Evolutionary conservation across 2,329 filamentous ascomycete species (phyloP).

Genomic region (Colletotrichum horii): DNA sequence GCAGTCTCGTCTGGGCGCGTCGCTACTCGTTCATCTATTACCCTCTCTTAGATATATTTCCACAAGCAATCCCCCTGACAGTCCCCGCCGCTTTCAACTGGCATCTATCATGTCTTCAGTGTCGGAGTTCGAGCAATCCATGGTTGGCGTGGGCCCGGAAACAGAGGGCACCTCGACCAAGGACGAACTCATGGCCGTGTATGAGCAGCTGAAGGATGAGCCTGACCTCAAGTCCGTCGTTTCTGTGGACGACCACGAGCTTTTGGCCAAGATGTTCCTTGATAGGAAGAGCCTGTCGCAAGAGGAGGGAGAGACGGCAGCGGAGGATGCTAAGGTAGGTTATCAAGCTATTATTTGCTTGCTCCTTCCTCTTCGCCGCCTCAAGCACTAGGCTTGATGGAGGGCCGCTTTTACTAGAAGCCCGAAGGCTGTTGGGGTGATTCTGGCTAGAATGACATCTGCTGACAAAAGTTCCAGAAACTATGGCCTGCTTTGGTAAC

Average conservation of each 20-base stretch:
- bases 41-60: background rate
- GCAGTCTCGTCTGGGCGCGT: rapidly evolving
- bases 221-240: background rate
- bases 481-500: background rate
- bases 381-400: too few relatives aligned
- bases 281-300: background rate
- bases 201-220: background rate
- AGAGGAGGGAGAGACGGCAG: background rate
- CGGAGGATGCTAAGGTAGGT: background rate
- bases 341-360: rapidly evolving
- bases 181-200: background rate
- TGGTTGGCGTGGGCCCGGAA: background rate
- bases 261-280: background rate
- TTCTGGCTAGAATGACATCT: background rate
- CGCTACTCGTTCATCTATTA: background rate
- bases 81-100: too few relatives aligned
- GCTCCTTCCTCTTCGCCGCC: background rate
- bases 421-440: too few relatives aligned
- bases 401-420: too few relatives aligned
- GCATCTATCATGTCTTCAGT: too few relatives aligned
- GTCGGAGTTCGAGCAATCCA: too few relatives aligned
- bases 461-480: background rate
- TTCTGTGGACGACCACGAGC: background rate
- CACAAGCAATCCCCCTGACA: too few relatives aligned
- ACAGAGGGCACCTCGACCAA: background rate